A percentile compares a stretch with the other conserved stretches of the same genome.
These are phyloP conservation scores for Mucor velutinosus DNA, from an alignment of 371 early-diverging fungal genomes.

Conservation along the genomic window DNA sequence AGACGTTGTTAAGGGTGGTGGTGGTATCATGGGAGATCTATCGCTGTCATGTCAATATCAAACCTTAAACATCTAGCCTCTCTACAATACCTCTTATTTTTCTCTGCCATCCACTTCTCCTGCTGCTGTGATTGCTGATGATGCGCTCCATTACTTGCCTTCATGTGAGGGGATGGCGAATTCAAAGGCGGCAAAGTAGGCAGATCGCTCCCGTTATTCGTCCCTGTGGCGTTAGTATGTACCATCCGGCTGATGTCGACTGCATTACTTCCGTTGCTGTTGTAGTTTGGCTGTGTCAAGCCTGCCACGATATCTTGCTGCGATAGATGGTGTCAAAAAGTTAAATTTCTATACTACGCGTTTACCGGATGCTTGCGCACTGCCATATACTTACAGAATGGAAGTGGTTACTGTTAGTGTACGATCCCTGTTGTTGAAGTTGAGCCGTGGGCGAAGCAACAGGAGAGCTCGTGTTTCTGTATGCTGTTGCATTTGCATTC, in stretches of 20 bases:
- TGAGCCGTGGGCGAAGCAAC: neutral
- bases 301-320: constrained; percentile 15
- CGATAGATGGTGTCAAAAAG: neutral
- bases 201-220: constrained; percentile 1
- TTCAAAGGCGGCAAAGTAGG: constrained; percentile 28
- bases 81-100: constrained; percentile 1
- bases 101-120: constrained; percentile 8
- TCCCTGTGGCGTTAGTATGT: neutral
- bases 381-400: constrained; percentile 10
- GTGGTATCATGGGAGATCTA: constrained; percentile 7
- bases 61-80: neutral
- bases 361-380: neutral
- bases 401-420: neutral
- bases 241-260: neutral
- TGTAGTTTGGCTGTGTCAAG: constrained; percentile 5
- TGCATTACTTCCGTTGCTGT: neutral
- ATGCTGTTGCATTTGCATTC: neutral
- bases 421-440: neutral
- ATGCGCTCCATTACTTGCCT: neutral
- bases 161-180: constrained; percentile 5
- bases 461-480: neutral
- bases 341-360: neutral
- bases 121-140: neutral
- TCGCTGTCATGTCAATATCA: neutral
- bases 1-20: neutral